These are phyloP conservation scores for Fusarium pseudonygamai DNA, from an alignment of 2,329 filamentous ascomycete genomes.

Conservation along the genomic window DNA sequence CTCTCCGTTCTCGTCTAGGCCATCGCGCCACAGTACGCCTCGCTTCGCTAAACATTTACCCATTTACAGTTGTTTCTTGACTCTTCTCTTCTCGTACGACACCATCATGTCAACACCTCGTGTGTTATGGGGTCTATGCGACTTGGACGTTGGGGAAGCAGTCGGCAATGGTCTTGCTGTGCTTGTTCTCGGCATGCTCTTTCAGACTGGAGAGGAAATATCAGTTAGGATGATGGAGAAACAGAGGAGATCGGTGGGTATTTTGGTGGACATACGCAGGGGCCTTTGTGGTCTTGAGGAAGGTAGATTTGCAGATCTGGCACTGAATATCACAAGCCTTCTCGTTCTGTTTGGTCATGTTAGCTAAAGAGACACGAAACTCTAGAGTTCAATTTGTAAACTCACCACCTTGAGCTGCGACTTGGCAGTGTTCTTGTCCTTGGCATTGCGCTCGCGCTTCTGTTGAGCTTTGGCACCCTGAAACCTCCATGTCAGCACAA, in stretches of 20 bases:
- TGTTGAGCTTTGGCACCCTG: constrained; percentile 74
- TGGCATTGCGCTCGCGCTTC: constrained; percentile 77
- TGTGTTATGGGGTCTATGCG: constrained; percentile 18
- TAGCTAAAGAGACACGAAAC: constrained; percentile 6
- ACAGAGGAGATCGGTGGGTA: not conserved
- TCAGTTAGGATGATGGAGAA: constrained; percentile 19
- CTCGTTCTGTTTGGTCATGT: constrained; percentile 64
- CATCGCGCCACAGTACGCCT: constrained; percentile 35
- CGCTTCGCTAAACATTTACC: constrained; percentile 33
- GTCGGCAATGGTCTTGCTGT: constrained; percentile 75
- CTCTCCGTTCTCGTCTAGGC: constrained; percentile 19
- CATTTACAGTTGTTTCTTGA: not conserved
- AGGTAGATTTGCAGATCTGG: constrained; percentile 79
- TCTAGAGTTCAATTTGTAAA: constrained; percentile 43
- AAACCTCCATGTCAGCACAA: constrained; percentile 31
- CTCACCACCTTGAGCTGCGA: constrained; percentile 75
- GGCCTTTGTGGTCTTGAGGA: constrained; percentile 79
- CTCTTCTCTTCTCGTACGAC: constrained; percentile 15
- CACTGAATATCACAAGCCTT: constrained; percentile 81
- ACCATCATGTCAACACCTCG: not conserved
- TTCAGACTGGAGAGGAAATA: constrained; percentile 59
- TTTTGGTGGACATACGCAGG: constrained; percentile 65
- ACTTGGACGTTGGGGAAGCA: constrained; percentile 70
- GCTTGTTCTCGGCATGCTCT: constrained; percentile 80
- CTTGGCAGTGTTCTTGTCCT: constrained; percentile 67